phyloP scores from a whole-genome alignment of 331 rosid species.

The Pyracantha coccinea region DNA sequence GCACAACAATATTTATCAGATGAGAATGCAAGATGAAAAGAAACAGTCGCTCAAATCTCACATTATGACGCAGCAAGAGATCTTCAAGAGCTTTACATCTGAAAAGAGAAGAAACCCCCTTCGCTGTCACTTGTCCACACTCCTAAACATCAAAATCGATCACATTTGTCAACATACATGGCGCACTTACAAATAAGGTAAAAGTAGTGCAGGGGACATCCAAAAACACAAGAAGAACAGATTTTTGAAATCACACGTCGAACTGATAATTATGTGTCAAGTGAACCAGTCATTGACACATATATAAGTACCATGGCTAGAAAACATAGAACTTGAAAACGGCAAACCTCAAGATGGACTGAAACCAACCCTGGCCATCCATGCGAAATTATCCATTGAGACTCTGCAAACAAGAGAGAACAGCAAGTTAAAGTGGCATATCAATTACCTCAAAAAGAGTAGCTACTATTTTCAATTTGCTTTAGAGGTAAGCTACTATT shows the following conservation, averaged over 20 bases:
- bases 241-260: too few species aligned
- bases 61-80: constrained; percentile 73
- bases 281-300: background rate
- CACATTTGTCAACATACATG: constrained; percentile 9
- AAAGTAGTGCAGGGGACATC: too few species aligned
- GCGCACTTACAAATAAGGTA: background rate
- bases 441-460: background rate
- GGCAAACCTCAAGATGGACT: constrained; percentile 73
- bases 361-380: constrained; percentile 93
- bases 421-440: background rate
- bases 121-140: constrained; percentile 63
- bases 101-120: constrained; percentile 58
- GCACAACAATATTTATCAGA: background rate
- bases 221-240: too few species aligned
- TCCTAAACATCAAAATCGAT: constrained; percentile 40
- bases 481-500: background rate
- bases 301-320: background rate
- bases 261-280: background rate
- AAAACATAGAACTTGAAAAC: background rate
- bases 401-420: constrained; percentile 39
- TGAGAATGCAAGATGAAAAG: background rate
- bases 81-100: constrained; percentile 78
- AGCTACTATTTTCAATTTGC: background rate
- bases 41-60: constrained; percentile 23
- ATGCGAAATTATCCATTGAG: constrained; percentile 56